These are phyloP conservation scores for Areca catechu DNA, from an alignment of 176 grass and related monocot genomes.

Conservation along the genomic window DNA sequence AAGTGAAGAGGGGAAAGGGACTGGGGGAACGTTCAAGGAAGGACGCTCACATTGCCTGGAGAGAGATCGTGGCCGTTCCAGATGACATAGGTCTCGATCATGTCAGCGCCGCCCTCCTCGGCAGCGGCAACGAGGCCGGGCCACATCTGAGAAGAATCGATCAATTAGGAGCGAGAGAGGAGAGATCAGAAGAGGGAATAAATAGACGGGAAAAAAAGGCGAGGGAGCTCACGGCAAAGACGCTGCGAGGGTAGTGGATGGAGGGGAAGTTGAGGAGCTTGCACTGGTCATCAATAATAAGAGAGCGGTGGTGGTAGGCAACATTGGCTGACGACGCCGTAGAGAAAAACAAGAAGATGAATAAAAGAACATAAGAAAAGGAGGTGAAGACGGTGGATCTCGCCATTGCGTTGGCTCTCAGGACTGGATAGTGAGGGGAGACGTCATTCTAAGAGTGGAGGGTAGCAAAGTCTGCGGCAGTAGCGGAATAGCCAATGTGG, in stretches of 20 bases:
- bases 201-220: not conserved
- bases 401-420: not conserved
- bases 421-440: no score
- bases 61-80: slow-evolving; percentile 95
- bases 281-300: slow-evolving; percentile 80
- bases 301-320: slow-evolving; percentile 85
- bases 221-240: slow-evolving; percentile 42
- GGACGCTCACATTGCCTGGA: slow-evolving; percentile 52
- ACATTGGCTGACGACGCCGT: slow-evolving; percentile 32
- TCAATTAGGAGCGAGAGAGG: not conserved
- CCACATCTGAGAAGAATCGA: slow-evolving; percentile 68
- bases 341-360: slow-evolving; percentile 22
- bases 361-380: slow-evolving; percentile 7
- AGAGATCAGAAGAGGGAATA: not conserved
- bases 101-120: slow-evolving; percentile 75
- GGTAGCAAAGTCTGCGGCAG: no score
- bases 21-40: not conserved
- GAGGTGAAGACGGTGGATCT: not conserved
- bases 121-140: slow-evolving; percentile 67
- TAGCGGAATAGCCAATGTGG: no score
- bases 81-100: slow-evolving; percentile 93
- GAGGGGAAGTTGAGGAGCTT: slow-evolving; percentile 88
- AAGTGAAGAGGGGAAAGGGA: not conserved
- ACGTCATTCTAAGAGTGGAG: no score
- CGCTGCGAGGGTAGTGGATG: slow-evolving; percentile 98